Evolutionary conservation across 2,329 filamentous ascomycete species (phyloP), one percentile per base, ranked within the genome.

Genomic region (Hypoxylon sp.): DNA sequence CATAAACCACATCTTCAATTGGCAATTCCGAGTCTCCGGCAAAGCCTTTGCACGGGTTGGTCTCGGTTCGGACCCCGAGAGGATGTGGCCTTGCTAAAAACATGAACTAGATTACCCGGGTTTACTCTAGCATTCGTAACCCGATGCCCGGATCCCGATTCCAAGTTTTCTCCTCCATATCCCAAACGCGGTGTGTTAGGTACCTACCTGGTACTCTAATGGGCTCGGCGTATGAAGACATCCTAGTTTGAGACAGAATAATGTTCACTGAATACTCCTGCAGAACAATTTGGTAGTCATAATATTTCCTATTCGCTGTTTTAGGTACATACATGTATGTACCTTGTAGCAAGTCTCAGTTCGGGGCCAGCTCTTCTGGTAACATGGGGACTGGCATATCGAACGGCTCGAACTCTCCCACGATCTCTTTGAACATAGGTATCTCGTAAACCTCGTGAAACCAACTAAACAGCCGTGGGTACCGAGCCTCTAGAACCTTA

Each of bases 381-480:
- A 37, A 37, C 32, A 37, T 37, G 4, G 32, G 32, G 8, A 37
- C 32, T 37, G 32, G 32, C 8, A 37, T 37, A 37, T 37, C 32
- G 4, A 37, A 4, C 13, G 32, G 32, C 32, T 37, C 32, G 32
- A 37, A 37, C 8, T 37, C 32, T 37, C 58, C 65, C 32, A 20
- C 44, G n/a, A 68, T 51, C 15, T 32, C 43, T 51, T 52, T 54
- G 20, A 62, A 62, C 26, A 64, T 56, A 11, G 57, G 53, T 50
- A 48, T 22, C 15, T 60, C 50, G 41, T 62, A 62, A 10, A 68
- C 58, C 19, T 47, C 24, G 19, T 56, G 13, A 46, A 68, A 68
- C 65, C 65, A 68, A 17, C 46, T 34, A n/a, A 41, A 59, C 30
- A 64, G 50, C 4, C 19, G 10, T 19, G 50, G 50, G 54, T 65